Base-by-base conservation (phyloP, 2,329 filamentous ascomycete species). In the Colletotrichum lentis region DNA sequence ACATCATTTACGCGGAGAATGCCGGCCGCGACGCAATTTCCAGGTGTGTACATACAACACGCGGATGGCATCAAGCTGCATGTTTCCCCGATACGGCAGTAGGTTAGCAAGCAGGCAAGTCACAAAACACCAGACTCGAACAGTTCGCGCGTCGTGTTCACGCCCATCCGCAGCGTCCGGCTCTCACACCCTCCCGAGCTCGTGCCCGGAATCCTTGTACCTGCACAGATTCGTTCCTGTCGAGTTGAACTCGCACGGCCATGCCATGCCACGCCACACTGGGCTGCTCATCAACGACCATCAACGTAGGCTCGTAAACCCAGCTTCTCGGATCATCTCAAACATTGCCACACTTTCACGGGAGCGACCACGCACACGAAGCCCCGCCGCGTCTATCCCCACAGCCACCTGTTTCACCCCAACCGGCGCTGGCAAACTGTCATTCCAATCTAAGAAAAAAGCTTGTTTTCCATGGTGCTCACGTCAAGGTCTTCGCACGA, bases 331-430 rank as follows among this genome's bases (percentile, higher is more conserved):
- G 41, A 58, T 58, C 22, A 35, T 46, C 41, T 37, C 41, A 47
- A 58, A 47, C 41, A 18, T 58, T 12, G 41, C 55, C 55, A 47
- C n/a, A 12, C 27, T 41, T 31, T 58, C 24, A 47, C 20, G 27
- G 12, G 27, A 27, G 18, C 27, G 22, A 58, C 24, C n/a, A 47
- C 41, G 12, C 41, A 37, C 24, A 24, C 14, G 43, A 37, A 53
- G 27, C 16, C 55, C 46, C 47, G 55, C 12, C 55, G 55, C 43
- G 55, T 58, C 27, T 53, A 12, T 43, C 24, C 10, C 31, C 55
- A 58, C 43, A 58, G 55, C 43, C 55, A 47, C 55, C 20, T 43
- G 55, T 58, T 58, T 58, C 55, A 47, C 14, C n/a, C 2, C 55
- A 47, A 31, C 27, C 55, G 43, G 12, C 41, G 41, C 14, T 58